A percentile compares a stretch with the other conserved stretches of the same genome.
Evolutionary conservation across 75 land plant species (phyloP).

Genomic region (Sequoiadendron giganteum): DNA sequence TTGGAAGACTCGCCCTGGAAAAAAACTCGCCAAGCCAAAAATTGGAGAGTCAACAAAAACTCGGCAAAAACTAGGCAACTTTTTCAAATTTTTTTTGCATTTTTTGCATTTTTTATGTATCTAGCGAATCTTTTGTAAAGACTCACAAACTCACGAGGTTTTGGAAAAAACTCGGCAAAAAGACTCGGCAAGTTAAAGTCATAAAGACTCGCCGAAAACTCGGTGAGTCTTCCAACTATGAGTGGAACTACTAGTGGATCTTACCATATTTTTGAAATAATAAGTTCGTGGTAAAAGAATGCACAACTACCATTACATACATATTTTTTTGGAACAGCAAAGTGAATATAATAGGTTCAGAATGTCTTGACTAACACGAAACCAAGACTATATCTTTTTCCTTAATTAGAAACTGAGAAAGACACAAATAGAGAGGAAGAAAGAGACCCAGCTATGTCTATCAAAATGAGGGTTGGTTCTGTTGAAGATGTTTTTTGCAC

Average conservation of each 20-base stretch:
- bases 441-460: slow-evolving; percentile 88
- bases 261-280: not conserved
- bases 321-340: not conserved
- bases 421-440: not conserved
- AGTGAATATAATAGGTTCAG: not conserved
- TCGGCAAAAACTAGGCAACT: no score
- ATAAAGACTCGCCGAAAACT: no score
- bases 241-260: not conserved
- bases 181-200: no score
- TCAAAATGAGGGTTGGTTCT: slow-evolving; percentile 84
- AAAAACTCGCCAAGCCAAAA: no score
- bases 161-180: no score
- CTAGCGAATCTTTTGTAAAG: no score
- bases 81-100: no score
- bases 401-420: not conserved
- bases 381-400: not conserved
- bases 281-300: not conserved
- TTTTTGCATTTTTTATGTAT: no score
- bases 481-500: slow-evolving; percentile 78
- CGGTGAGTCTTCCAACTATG: no score
- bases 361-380: not conserved
- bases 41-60: no score
- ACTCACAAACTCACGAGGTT: no score
- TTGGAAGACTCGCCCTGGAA: no score
- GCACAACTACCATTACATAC: not conserved